These are phyloP conservation scores for Colletotrichum plurivorum DNA, from an alignment of 2,329 filamentous ascomycete species.

Conservation along the genomic window DNA sequence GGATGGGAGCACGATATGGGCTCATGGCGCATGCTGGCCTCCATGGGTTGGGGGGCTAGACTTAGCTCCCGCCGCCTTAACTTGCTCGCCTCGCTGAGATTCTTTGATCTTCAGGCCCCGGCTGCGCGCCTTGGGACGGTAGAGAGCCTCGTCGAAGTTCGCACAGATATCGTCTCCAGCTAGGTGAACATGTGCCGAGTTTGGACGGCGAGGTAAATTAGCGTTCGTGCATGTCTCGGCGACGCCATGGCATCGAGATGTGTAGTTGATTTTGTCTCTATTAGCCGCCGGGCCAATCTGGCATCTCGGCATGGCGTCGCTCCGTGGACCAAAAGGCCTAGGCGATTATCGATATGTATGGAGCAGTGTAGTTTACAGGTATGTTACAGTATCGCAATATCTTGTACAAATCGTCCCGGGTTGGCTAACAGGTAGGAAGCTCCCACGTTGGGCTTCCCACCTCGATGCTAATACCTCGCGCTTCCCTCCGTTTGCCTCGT, in stretches of 20 bases:
- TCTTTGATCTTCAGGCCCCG: slow-evolving; percentile 4
- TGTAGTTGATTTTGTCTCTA: not conserved
- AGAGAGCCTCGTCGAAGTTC: not conserved
- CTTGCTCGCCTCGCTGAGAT: not conserved
- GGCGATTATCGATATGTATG: not conserved
- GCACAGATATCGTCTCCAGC: too few species aligned
- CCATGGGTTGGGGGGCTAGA: not conserved
- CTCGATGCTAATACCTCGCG: not conserved
- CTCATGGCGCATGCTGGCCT: slow-evolving; percentile 1
- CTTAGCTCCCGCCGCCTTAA: slow-evolving; percentile 17
- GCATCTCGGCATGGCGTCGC: not conserved
- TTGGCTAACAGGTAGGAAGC: too few species aligned
- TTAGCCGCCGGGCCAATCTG: not conserved
- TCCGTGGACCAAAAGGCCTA: not conserved
- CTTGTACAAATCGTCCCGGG: not conserved
- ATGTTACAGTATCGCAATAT: not conserved
- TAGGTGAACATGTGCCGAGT: not conserved
- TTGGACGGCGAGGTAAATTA: not conserved
- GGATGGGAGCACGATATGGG: not conserved
- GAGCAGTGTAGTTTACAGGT: slow-evolving; percentile 3
- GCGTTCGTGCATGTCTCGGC: not conserved
- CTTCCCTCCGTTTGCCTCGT: not conserved
- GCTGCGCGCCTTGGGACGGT: not conserved
- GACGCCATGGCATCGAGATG: not conserved
- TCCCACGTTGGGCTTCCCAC: not conserved